Base-by-base conservation (phyloP, 116 monocot species). In the Posidonia oceanica region DNA sequence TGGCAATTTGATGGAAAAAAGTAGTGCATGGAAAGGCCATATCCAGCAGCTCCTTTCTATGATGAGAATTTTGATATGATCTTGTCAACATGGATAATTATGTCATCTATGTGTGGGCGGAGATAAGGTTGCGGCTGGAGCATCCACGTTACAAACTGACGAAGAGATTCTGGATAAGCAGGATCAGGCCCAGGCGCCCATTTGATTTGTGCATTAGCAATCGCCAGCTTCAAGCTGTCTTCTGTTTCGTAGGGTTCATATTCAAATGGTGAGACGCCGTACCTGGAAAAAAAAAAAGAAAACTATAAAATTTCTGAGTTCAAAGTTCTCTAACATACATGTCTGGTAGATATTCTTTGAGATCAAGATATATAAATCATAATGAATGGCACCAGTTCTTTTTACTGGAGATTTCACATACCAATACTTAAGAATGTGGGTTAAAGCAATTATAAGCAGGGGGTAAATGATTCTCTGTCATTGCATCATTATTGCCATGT, bases 51-150 rank as follows among this genome's bases (percentile, higher is more conserved):
- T 52, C 44, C 14, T 52, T 37, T 41, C 61, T 72, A 87, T 44
- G 79, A 71, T 41, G 84, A 79, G 70, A 76, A 77, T 66, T 84
- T 87, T 13, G 75, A 67, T 54, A 83, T 69, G 71, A 87, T 83
- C 74, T 83, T 87, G 66, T 87, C 87, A 7, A 83, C 83, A 53
- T 87, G 87, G 36, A 87, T 72, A 69, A 87, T 72, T 64, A 87
- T 73, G 58, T 87, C 87, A 61, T 81, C 87, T 20, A 87, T 84
- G 54, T 66, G 41, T 8, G 87, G 87, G n/a, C 87, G 81, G 22
- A 82, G 58, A 0, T 84, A 73, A 21, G 82, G 81, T 39, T 84
- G 79, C 15, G 84, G 87, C 66, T 87, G 84, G 39, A 87, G 79
- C 87, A 87, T 81, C 87, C 87, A 87, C 37, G 55, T 61, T 3